Conservation (phyloP, 306 rosid genomes). For the Prunus armeniaca region DNA sequence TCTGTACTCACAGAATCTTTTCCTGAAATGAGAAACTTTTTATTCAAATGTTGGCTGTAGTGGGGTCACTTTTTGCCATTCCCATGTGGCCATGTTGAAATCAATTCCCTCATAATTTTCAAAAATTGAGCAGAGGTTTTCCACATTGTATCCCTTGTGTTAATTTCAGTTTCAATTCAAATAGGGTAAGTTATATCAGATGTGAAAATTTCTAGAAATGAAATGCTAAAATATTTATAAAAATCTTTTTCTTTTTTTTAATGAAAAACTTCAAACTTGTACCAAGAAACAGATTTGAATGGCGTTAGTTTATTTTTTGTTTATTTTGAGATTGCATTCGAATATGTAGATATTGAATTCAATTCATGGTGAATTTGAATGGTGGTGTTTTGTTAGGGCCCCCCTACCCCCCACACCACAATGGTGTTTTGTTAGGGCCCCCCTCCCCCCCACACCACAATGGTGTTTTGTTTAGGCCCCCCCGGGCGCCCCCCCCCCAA, state of each 20-base stretch:
- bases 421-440: too few relatives aligned
- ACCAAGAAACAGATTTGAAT: conserved; percentile 3
- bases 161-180: neutral
- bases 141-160: neutral
- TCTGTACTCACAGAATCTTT: conserved; percentile 30
- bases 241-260: too few relatives aligned
- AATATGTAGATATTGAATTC: neutral
- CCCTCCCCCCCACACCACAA: too few relatives aligned
- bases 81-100: conserved; percentile 39
- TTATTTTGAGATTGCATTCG: conserved; percentile 3
- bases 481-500: too few relatives aligned
- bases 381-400: neutral
- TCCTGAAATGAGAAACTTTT: conserved; percentile 28
- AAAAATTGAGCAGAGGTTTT: neutral
- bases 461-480: too few relatives aligned
- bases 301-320: neutral
- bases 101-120: conserved; percentile 1
- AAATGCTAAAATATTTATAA: neutral
- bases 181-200: neutral
- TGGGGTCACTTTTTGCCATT: conserved; percentile 33
- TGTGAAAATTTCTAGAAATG: too few relatives aligned
- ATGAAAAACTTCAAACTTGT: neutral
- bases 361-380: neutral
- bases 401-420: neutral
- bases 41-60: conserved; percentile 40